Evolutionary conservation across 2,329 filamentous ascomycete species (phyloP), one percentile per base, ranked within the genome.

Genomic region (Fonsecaea nubica): DNA sequence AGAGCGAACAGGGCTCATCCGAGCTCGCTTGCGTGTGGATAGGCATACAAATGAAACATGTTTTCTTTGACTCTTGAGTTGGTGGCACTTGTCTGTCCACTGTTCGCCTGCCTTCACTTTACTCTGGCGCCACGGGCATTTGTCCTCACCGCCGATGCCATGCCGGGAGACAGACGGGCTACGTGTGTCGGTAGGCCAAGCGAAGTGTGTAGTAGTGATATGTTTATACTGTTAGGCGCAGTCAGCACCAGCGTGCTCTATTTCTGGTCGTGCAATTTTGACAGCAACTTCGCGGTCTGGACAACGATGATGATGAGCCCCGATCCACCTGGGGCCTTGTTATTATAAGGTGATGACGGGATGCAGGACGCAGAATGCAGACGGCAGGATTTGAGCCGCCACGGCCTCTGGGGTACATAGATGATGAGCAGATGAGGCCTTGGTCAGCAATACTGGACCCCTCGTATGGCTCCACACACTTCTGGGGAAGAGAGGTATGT

Each of bases 1-100:
- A 69, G 66, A 67, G 64, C 69, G 64, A 71, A 62, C 58, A 67
- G 52, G 38, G 64, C 65, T 67, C 62, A 48, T 15, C 40, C 54
- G 63, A 60, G 66, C 60, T 67, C 65, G 66, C 56, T 69, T 70
- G 69, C 66, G 69, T 67, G 67, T 71, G 69, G 69, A 71, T 71
- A 71, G 67, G 69, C 69, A 69, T 69, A 71, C 69, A 71, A 65
- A 71, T 60, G 65, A 68, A 67, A 67, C 64, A 69, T 69, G 66
- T 67, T 71, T 68, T 68, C 60, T 53, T 69, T 63, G 60, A 54
- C 58, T 45, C 3, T 33, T 52, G 21, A 33, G 18, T 50, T 12
- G 45, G 25, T 50, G 18, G 4, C 13, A 4, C 18, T 12, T 30
- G 5, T 50, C 7, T 18, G 18, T 48, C 6, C 9, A n/a, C 10